Percentiles rank a stretch among this genome's conserved stretches.
These are phyloP conservation scores for Nemophila menziesii DNA, from an alignment of 257 asterid genomes.

Conservation along the genomic window DNA sequence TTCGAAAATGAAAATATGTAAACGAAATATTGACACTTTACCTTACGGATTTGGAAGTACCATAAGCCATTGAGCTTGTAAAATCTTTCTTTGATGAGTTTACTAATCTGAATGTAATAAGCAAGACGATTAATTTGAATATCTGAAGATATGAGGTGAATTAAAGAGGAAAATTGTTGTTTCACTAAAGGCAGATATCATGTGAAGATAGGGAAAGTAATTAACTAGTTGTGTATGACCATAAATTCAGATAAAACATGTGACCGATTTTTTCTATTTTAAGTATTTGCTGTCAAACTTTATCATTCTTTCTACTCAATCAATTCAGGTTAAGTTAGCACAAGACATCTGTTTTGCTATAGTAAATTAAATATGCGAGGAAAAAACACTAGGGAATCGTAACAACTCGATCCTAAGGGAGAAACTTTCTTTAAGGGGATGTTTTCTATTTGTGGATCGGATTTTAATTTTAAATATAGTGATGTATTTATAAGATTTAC, in stretches of 20 bases:
- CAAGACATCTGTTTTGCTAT: background rate
- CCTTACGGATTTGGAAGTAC: constrained; percentile 71
- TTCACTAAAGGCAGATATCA: constrained; percentile 36
- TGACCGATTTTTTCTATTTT: constrained; percentile 32
- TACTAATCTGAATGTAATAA: constrained; percentile 24
- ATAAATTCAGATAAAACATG: constrained; percentile 51
- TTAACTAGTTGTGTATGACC: constrained; percentile 15
- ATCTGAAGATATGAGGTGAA: constrained; percentile 9
- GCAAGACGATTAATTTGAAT: constrained; percentile 10
- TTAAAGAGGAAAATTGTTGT: constrained; percentile 25
- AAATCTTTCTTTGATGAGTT: constrained; percentile 11
- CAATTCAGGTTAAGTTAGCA: constrained; percentile 9
- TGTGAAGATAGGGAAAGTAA: constrained; percentile 38
- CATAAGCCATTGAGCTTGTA: constrained; percentile 43
- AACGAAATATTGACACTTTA: constrained; percentile 19
- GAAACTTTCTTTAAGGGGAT: no score
- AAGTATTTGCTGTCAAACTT: constrained; percentile 16
- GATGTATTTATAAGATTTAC: no score
- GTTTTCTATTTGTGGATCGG: no score
- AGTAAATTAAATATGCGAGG: no score
- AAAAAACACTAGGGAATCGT: no score
- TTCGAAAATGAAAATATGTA: background rate
- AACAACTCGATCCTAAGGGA: no score
- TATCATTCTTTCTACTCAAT: constrained; percentile 18
- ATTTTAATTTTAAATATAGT: no score